Base-by-base conservation (phyloP, 257 asterid species). In the Solanum piurae region DNA sequence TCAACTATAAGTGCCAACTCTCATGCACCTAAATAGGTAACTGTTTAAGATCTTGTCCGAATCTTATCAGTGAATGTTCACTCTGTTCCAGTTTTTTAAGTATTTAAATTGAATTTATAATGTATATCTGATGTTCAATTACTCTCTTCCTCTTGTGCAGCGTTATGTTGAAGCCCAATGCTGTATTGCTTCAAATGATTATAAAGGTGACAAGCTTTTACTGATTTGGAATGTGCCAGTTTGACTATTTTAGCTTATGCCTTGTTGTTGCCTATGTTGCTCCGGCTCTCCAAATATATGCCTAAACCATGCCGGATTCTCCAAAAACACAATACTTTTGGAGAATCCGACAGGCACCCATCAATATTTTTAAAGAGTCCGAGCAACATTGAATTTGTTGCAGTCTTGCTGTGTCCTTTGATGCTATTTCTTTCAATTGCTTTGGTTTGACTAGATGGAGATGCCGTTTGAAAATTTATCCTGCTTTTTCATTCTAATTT, bases 161-260 rank as follows among this genome's bases (percentile, higher is more conserved):
- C 95, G 96, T 49, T 97, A 96, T 91, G 95, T 92, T 66, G 99
- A 97, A 94, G 99, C 99, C 84, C 99, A 94, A 87, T 97, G 99
- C 87, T 97, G 93, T 88, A 92, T 96, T 92, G 94, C 97, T 80
- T 93, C 99, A 86, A 97, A 97, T 92, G 98, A 97, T 91, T 96
- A 96, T 91, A 96, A 93, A 95, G 99, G 99, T 97, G 89, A 88
- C 92, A 87, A 83, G 83, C 88, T 80, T 90, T 87, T 84, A 83
- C 31, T 88, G 33, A 37, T 79, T 52, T 68, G 77, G 58, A 44
- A 9, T 86, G 27, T 7, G n/a, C 86, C 9, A 10, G 44, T 86
- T 82, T 71, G 69, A 42, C 72, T 69, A 34, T 7, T 68, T 75
- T n/a, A 27, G 86, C 40, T 86, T 68, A 42, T 18, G 62, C 62